Evolutionary conservation across 108 stramenopile species (phyloP).

Genomic region (Skeletonema potamos): DNA sequence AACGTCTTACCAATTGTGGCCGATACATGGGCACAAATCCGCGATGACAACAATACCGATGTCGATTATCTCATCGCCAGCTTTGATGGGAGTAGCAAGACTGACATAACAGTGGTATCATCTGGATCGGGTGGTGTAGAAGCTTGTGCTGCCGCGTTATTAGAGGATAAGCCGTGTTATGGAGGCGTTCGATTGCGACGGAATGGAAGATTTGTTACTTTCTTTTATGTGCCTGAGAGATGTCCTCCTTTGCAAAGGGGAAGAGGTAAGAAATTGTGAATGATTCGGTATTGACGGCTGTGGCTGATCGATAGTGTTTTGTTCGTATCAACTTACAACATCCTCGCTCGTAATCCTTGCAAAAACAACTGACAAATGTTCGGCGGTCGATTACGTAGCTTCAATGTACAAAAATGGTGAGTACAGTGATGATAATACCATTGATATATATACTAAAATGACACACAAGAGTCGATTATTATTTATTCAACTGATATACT

Average conservation of each 20-base stretch:
- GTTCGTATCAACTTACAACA: not conserved
- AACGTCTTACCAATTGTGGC: slow-evolving; percentile 58
- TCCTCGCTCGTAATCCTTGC: not conserved
- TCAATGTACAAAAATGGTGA: slow-evolving; percentile 88
- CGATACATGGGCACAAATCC: slow-evolving; percentile 67
- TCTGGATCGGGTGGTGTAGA: slow-evolving; percentile 73
- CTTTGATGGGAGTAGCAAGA: slow-evolving; percentile 71
- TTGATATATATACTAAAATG: not conserved
- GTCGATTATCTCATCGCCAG: slow-evolving; percentile 80
- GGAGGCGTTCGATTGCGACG: slow-evolving; percentile 58
- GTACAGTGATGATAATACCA: not conserved
- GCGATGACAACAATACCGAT: slow-evolving; percentile 60
- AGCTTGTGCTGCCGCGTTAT: slow-evolving; percentile 50
- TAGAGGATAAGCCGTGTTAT: slow-evolving; percentile 56
- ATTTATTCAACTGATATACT: not conserved
- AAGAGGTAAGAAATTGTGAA: slow-evolving; percentile 16
- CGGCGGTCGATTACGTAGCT: slow-evolving; percentile 20
- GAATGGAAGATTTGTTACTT: slow-evolving; percentile 75
- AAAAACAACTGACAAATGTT: not conserved
- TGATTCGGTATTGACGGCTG: too few relatives aligned
- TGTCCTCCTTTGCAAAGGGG: slow-evolving; percentile 67
- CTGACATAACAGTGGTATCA: slow-evolving; percentile 66
- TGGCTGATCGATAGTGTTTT: too few relatives aligned
- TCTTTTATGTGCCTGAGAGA: slow-evolving; percentile 65
- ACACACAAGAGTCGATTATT: too few relatives aligned